phyloP scores from a whole-genome alignment of 1,284 basidiomycete species.

The Ustilago vetiveriae region DNA sequence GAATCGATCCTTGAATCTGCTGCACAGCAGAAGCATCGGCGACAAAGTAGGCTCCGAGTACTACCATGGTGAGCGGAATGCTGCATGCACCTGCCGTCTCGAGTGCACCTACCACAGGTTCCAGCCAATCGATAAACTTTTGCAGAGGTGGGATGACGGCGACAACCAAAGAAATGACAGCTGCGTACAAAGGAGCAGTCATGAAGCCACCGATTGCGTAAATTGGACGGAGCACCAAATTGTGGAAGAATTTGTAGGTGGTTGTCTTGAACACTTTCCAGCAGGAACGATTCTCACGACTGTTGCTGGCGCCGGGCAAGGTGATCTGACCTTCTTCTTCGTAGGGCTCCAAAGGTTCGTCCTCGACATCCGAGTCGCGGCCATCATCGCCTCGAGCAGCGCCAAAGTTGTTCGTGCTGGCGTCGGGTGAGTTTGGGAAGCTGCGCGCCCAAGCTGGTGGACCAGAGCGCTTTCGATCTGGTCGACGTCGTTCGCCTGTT shows the following conservation, averaged over 20 bases:
- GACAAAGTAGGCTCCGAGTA: constrained; percentile 87
- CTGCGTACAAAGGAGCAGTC: constrained; percentile 74
- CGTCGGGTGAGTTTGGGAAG: constrained; percentile 58
- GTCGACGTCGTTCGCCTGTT: constrained; percentile 36
- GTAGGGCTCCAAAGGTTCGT: constrained; percentile 49
- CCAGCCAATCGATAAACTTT: constrained; percentile 61
- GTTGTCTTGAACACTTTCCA: constrained; percentile 18
- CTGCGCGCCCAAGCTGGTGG: constrained; percentile 49
- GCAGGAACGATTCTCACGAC: constrained; percentile 39
- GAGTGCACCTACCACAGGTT: constrained; percentile 69
- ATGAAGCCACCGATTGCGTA: constrained; percentile 78
- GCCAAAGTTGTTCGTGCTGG: constrained; percentile 12
- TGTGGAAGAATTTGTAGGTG: constrained; percentile 9
- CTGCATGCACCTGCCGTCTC: constrained; percentile 68
- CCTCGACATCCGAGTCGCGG: constrained; percentile 43
- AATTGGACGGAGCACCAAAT: constrained; percentile 50
- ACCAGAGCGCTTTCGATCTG: constrained; percentile 23
- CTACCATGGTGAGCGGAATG: constrained; percentile 86
- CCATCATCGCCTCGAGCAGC: constrained; percentile 20
- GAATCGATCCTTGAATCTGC: constrained; percentile 8
- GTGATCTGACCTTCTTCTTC: constrained; percentile 41
- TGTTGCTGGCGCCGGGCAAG: constrained; percentile 34
- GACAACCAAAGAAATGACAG: constrained; percentile 80
- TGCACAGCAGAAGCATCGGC: constrained; percentile 40
- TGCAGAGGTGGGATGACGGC: constrained; percentile 79